Base-by-base conservation (phyloP, 176 grass and related monocot species). In the Aegilops umbellulata region DNA sequence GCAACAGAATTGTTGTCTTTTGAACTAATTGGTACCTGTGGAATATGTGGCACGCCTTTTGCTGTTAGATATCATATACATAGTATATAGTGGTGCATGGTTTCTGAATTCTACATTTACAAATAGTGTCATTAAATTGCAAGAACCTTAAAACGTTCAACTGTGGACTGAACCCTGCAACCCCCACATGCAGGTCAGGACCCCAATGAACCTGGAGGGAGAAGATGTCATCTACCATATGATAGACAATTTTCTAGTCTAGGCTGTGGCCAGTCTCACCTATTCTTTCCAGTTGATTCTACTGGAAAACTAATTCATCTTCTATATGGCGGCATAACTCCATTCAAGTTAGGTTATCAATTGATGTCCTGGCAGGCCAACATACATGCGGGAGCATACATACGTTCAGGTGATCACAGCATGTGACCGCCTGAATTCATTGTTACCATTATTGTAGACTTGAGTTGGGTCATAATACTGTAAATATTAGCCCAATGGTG, bases 141-240 rank as follows among this genome's bases (percentile, higher is more conserved):
- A 8, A 22, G 22, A 82, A 38, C 12, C 83, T 20, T 61, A 67
- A 87, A 5, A 16, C 10, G 20, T 47, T 81, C 0, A 11, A 55
- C 16, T 14, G 4, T 81, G 11, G 24, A 8, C 24, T 58, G 83
- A n/a, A n/a, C 4, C 4, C 53, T 79, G 70, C 71, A 49, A 26
- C 14, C 41, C 46, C 46, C 26, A 7, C 15, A 36, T 76, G 63
- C 90, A 99, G 97, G 97, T 99, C 65, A 99, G 87, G 85, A 93
- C 74, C 70, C 84, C 83, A 66, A 69, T 85, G 83, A 90, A 99
- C 75, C 88, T 90, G 2, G 97, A 91, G 4, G 97, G 97, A 72
- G 92, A 84, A 73, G 97, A 99, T 36, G 94, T 99, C 60, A 91
- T 99, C 62, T 90, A 88, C 79, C 97, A 99, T 94, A 94, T 94